Evolutionary conservation across 1,284 basidiomycete species (phyloP), one percentile per base, ranked within the genome.

Genomic region (Rhodotorula sp.): DNA sequence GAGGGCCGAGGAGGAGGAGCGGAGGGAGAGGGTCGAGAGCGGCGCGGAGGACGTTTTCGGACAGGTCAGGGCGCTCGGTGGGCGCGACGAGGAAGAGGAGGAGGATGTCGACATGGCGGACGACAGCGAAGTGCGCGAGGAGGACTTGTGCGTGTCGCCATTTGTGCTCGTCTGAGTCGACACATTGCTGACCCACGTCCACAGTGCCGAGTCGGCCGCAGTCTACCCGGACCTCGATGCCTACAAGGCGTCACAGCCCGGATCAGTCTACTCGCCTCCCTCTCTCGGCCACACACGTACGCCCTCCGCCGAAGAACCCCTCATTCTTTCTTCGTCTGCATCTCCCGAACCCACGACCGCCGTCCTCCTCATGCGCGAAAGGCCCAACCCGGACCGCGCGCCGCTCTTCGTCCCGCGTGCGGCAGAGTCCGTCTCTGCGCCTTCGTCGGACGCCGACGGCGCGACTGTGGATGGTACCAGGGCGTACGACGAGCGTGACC

Each of bases 21-120:
- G 16, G 25, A 90, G 80, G 2, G 88, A 87, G 10, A 74, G 34
- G 23, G 66, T 0, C 25, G 80, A 83, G 13, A 88, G 83, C 2
- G 87, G 86, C 9, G 82, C 80, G 79, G 88, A 88, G 63, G 69
- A 67, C 57, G 69, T 70, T 5, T 70, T 70, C 59, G 68, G 68
- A 3, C 42, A 70, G 48, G 45, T 70, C 34, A 53, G n/a, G 44
- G 49, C 17, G 16, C 64, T 70, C 14, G 62, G 23, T 42, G 27
- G 41, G 3, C 46, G 48, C 12, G 67, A 52, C 16, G 52, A 46
- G 4, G 61, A 59, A 42, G 48, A 68, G 25, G 67, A 59, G 56
- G 46, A 49, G 45, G 41, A 54, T 1, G 50, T 23, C 16, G 34
- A 17, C 4, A 19, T 44, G n/a, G 52, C 8, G 7, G 61, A 64